Evolutionary conservation across 305 asterid species (phyloP), one percentile per base, ranked within the genome.

Genomic region (Fraxinus angustifolia): DNA sequence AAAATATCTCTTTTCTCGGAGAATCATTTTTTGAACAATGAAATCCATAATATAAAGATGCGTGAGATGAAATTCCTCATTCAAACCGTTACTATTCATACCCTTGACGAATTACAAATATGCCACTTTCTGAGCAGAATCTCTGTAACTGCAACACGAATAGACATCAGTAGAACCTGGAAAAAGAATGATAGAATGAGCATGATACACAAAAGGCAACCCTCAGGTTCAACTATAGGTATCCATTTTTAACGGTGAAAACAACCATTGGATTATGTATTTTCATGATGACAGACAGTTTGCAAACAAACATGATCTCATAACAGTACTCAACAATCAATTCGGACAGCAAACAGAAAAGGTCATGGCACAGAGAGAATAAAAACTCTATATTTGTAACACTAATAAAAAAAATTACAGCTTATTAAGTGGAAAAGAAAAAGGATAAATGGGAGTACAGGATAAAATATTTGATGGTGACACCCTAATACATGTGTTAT

Each of bases 61-160:
- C 68, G 45, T 58, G 83, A 82, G 76, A 80, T 73, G 84, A 83
- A 81, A 79, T 23, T 40, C 72, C 62, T 79, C 3, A 82, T 60
- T 81, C 79, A 77, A 70, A 50, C 31, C 42, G 68, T 58, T 19
- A 80, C 40, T 77, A 79, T 62, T 76, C 83, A 80, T 81, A 86
- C 88, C 84, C 85, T 72, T 21, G 30, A 77, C 26, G 50, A 65
- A 76, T 33, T 68, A 70, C 77, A 78, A 78, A 73, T 70, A 70
- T 28, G 65, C 83, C 84, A 70, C 53, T 70, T 84, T 67, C 84
- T 58, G 16, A 42, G 82, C 40, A 53, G 53, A 85, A 65, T 74
- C 73, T 82, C 80, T 38, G 79, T 45, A 76, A 81, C 85, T 72
- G 84, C 85, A 82, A 38, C 77, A 65, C 82, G 50, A 42, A 78